phyloP scores from a whole-genome alignment of 2,329 filamentous ascomycete species.

The Neofusicoccum laricinum region DNA sequence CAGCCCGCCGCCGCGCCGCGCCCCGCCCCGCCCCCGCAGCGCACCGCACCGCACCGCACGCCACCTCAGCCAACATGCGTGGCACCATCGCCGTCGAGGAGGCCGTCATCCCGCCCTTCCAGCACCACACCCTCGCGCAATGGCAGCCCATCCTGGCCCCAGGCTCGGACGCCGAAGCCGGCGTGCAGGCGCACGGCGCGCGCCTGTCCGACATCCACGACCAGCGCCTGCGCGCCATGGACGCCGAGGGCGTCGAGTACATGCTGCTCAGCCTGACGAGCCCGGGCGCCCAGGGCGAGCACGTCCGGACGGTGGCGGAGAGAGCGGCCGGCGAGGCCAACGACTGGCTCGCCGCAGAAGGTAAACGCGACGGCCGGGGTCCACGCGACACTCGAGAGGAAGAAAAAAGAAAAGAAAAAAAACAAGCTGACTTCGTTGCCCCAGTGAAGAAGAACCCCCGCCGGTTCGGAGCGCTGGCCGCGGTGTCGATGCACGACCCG shows the following conservation, averaged over 20 bases:
- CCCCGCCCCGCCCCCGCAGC: too few relatives aligned
- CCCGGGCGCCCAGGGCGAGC: constrained; percentile 49
- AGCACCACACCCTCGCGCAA: constrained; percentile 60
- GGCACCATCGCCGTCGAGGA: constrained; percentile 63
- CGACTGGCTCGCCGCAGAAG: constrained; percentile 43
- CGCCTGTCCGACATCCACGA: constrained; percentile 53
- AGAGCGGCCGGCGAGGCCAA: constrained; percentile 46
- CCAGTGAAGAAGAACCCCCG: constrained; percentile 41
- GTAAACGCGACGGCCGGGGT: background rate
- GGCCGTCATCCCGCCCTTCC: constrained; percentile 57
- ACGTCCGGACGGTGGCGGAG: constrained; percentile 43
- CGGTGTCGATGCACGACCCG: constrained; percentile 33
- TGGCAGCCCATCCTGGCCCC: constrained; percentile 61
- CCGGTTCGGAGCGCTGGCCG: constrained; percentile 45
- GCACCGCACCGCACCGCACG: too few relatives aligned
- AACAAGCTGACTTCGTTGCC: too few relatives aligned
- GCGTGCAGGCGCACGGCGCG: constrained; percentile 46
- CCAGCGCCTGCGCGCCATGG: constrained; percentile 39
- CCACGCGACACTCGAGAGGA: too few relatives aligned
- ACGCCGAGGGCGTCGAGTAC: constrained; percentile 48
- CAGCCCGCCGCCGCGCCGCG: too few relatives aligned
- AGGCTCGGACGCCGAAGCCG: constrained; percentile 43
- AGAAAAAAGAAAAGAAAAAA: too few relatives aligned
- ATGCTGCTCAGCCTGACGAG: constrained; percentile 49
- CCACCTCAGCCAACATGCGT: constrained; percentile 52